Percentiles rank a stretch among this genome's conserved stretches.
Evolutionary conservation across 108 stramenopile species (phyloP).

Genomic region (Pseudonitzschia multiseries): DNA sequence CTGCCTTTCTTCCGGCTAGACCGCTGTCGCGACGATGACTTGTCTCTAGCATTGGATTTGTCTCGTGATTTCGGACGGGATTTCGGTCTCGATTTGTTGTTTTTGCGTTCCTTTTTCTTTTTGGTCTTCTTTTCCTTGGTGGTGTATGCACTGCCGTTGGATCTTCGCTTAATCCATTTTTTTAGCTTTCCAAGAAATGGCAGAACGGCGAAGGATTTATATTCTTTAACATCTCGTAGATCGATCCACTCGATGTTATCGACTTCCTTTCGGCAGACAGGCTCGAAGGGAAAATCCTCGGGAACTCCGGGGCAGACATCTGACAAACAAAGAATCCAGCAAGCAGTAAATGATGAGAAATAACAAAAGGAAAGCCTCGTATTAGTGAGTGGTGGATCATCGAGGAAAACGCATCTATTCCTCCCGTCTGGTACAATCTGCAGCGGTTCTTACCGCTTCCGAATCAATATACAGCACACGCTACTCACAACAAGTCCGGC

Average conservation of each 20-base stretch:
- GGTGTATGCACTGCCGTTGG: background rate
- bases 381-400: background rate
- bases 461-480: background rate
- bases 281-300: constrained; percentile 77
- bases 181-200: constrained; percentile 65
- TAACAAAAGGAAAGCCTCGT: background rate
- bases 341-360: background rate
- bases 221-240: constrained; percentile 35
- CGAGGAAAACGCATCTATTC: background rate
- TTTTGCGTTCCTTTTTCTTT: constrained; percentile 23
- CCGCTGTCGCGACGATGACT: background rate
- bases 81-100: constrained; percentile 23
- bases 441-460: too few species aligned
- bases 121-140: constrained; percentile 15
- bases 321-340: background rate
- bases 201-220: constrained; percentile 66
- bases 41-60: constrained; percentile 28
- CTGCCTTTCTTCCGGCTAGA: background rate
- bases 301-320: constrained; percentile 80
- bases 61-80: constrained; percentile 29
- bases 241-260: constrained; percentile 58
- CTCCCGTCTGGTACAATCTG: too few species aligned
- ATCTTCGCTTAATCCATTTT: constrained; percentile 58
- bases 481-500: constrained; percentile 56
- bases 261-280: constrained; percentile 86